A percentile compares a stretch with the other conserved stretches of the same genome.
Conservation (phyloP, 106 monocot genomes). For the Dioscorea zingiberensis region DNA sequence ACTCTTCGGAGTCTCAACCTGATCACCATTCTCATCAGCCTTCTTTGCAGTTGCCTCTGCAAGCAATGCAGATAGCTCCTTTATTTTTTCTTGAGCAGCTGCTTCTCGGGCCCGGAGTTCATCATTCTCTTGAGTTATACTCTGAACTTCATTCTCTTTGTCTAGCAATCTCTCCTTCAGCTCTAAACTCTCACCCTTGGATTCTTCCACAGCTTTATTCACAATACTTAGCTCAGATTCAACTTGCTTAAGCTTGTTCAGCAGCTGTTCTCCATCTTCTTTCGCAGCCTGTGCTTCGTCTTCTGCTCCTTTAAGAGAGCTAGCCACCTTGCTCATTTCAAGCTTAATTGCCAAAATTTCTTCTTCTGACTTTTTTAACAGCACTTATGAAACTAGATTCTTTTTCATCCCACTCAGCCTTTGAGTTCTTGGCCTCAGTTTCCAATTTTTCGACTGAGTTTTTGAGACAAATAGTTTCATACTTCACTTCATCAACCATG, state of each 20-base stretch:
- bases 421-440: conserved; percentile 28
- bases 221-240: conserved; percentile 26
- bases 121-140: conserved; percentile 40
- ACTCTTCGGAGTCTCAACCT: background rate
- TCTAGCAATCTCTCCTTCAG: conserved; percentile 45
- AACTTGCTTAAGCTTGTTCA: conserved; percentile 34
- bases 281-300: conserved; percentile 30
- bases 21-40: conserved; percentile 22
- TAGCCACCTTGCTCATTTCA: conserved; percentile 22
- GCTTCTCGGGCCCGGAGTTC: conserved; percentile 32
- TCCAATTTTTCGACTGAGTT: conserved; percentile 30
- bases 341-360: conserved; percentile 36
- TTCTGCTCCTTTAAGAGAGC: conserved; percentile 32
- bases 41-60: conserved; percentile 23
- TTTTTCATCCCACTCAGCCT: conserved; percentile 35
- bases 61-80: conserved; percentile 32
- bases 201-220: conserved; percentile 36
- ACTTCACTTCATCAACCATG: conserved; percentile 53
- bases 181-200: conserved; percentile 28
- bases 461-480: conserved; percentile 37
- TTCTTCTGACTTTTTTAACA: conserved; percentile 39
- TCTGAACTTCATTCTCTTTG: conserved; percentile 49
- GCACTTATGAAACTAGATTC: conserved; percentile 25
- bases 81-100: conserved; percentile 24
- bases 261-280: conserved; percentile 28